Base-by-base conservation (phyloP, 2,329 filamentous ascomycete genomes). In the Sporothrix brunneoviolacea region DNA sequence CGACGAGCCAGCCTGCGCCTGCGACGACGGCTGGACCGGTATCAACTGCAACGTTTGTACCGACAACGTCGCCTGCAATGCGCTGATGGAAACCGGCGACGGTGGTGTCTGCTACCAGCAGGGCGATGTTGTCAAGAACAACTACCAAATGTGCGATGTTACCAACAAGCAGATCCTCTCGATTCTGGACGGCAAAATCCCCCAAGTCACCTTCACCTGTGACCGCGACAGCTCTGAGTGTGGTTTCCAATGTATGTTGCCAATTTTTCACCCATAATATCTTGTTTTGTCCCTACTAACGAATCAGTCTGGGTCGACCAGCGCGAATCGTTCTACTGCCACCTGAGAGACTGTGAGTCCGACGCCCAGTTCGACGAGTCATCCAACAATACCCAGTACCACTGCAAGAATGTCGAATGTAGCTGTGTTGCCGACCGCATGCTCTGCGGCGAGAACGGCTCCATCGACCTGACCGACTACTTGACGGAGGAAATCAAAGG, bases 11-110 rank as follows among this genome's bases (percentile, higher is more conserved):
- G 72, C 75, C 36, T 98, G 93, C 70, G 73, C 89, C 37, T 98
- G 93, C 67, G 86, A 91, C 63, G 87, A 95, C 33, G 93, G 93
- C 50, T 98, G 93, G 93, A 80, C 80, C 36, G 93, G 93, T 56
- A 91, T 98, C 70, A 98, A 98, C 73, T 98, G 93, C 79, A 98
- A 93, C 62, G 88, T 98, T 51, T 98, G 93, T 69, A 83, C 85
- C 54, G 82, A 83, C 4, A 77, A 97, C 65, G 74, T 85, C 58
- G 91, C 87, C 15, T 98, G 93, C 63, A 82, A 93, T 64, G 83
- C 88, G 30, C 73, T 98, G 68, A 95, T 95, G 83, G 88, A 88
- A 4, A 82, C 84, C 13, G 80, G 80, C 4, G 79, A 88, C 54
- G 89, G 84, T 40, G 93, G 90, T 28, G 83, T 95, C 10, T 98